phyloP scores from a whole-genome alignment of 805 yeast genomes.

The Candida manassasensis region DNA sequence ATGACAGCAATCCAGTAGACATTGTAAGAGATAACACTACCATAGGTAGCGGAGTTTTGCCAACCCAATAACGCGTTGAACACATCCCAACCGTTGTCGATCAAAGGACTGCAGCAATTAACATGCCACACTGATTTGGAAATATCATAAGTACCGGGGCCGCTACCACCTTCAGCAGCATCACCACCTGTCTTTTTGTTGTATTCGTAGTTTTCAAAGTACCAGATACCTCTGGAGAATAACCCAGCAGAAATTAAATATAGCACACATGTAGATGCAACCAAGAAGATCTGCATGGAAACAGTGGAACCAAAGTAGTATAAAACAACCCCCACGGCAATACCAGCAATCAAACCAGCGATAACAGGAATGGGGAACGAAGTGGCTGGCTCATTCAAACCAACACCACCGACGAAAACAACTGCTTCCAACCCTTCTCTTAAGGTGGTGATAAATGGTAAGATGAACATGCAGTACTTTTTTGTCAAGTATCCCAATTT shows the following conservation, averaged over 20 bases:
- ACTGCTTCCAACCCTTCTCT: conserved; percentile 97
- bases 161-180: conserved; percentile 83
- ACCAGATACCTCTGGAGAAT: conserved; percentile 89
- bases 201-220: conserved; percentile 64
- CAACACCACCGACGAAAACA: conserved; percentile 95
- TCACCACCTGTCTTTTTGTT: conserved; percentile 77
- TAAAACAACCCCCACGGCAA: conserved; percentile 57
- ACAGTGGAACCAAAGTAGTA: conserved; percentile 75
- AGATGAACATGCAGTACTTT: conserved; percentile 78
- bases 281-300: conserved; percentile 77
- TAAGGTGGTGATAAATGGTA: conserved; percentile 84
- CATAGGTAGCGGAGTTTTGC: conserved; percentile 92
- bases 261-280: conserved; percentile 78
- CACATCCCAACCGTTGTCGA: conserved; percentile 90
- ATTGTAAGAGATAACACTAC: conserved; percentile 82
- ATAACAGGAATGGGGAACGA: conserved; percentile 91
- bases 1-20: conserved; percentile 75
- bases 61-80: conserved; percentile 90
- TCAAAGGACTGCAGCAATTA: conserved; percentile 90
- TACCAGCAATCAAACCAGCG: conserved; percentile 75
- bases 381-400: conserved; percentile 42
- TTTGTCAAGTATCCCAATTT: conserved; percentile 28
- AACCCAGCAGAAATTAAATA: conserved; percentile 87
- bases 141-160: conserved; percentile 89
- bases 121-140: conserved; percentile 85